Conservation (phyloP, 176 grass and related monocot species). For the Oryza punctata region DNA sequence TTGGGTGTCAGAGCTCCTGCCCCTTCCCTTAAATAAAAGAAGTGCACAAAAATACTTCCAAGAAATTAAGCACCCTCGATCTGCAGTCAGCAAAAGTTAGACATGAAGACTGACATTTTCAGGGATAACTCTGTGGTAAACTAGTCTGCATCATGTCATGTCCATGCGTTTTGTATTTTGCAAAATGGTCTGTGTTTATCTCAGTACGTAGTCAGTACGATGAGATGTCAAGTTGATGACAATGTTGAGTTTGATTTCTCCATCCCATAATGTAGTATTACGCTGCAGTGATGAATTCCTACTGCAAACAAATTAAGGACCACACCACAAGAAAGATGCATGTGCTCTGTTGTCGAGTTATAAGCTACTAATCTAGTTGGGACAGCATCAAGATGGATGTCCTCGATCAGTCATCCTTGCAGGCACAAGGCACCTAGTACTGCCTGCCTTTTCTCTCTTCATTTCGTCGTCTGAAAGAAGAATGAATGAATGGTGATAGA, state of each 20-base stretch:
- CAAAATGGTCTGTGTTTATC: no score
- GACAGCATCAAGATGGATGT: no score
- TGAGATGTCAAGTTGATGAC: background rate
- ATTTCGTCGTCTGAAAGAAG: background rate
- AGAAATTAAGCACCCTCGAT: background rate
- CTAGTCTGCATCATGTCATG: background rate
- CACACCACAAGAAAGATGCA: no score
- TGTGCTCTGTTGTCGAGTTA: background rate
- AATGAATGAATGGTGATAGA: background rate
- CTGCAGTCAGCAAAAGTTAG: background rate
- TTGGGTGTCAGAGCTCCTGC: no score
- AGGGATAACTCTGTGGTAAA: background rate
- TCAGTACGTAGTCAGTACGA: no score
- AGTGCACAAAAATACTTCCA: no score
- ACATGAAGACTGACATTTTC: background rate
- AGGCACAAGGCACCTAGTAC: no score
- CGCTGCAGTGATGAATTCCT: background rate
- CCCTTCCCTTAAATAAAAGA: no score
- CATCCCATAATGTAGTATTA: no score
- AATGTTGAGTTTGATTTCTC: background rate
- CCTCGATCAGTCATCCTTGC: background rate
- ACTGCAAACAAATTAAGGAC: background rate
- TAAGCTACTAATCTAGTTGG: no score
- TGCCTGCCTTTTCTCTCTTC: background rate
- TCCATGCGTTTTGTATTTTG: background rate